Conservation (phyloP, 805 yeast species). For the Lipomyces mesembrius region DNA sequence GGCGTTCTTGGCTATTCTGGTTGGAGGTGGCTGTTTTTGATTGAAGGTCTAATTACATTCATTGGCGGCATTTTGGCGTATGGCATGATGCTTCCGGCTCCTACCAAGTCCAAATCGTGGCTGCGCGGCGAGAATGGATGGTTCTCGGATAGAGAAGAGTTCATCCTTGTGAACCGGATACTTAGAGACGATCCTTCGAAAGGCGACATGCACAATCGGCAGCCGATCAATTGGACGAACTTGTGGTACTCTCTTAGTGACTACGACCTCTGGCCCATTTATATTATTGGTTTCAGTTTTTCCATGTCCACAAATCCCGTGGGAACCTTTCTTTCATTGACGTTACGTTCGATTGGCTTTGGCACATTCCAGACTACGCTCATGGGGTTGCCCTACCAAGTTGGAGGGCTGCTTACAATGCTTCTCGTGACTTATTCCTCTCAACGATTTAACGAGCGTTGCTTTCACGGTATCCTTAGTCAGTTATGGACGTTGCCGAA, state of each 20-base stretch:
- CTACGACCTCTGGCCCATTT: constrained; percentile 61
- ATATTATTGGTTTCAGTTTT: constrained; percentile 53
- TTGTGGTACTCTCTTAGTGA: constrained; percentile 52
- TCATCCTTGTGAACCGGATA: constrained; percentile 61
- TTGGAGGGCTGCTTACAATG: constrained; percentile 40
- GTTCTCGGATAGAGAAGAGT: constrained; percentile 59
- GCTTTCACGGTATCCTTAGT: constrained; percentile 17
- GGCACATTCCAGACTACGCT: constrained; percentile 56
- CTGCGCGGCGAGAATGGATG: constrained; percentile 56
- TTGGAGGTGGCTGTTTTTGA: constrained; percentile 65
- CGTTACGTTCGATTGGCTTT: constrained; percentile 56
- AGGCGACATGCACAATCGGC: constrained; percentile 69
- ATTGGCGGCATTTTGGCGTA: constrained; percentile 55
- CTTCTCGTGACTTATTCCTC: constrained; percentile 36
- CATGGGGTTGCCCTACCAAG: constrained; percentile 55
- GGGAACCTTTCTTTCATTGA: constrained; percentile 53
- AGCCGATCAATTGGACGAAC: constrained; percentile 53
- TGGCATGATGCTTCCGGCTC: constrained; percentile 60
- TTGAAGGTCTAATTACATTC: constrained; percentile 64
- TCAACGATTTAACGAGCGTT: constrained; percentile 19
- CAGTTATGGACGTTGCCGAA: constrained; percentile 23
- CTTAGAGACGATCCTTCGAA: constrained; percentile 65
- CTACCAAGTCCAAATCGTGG: constrained; percentile 57
- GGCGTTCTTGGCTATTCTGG: constrained; percentile 52
- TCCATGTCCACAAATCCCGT: constrained; percentile 49